Base-by-base conservation (phyloP, 1,139 yeast species). In the Sugiyamaella xylanicola region DNA sequence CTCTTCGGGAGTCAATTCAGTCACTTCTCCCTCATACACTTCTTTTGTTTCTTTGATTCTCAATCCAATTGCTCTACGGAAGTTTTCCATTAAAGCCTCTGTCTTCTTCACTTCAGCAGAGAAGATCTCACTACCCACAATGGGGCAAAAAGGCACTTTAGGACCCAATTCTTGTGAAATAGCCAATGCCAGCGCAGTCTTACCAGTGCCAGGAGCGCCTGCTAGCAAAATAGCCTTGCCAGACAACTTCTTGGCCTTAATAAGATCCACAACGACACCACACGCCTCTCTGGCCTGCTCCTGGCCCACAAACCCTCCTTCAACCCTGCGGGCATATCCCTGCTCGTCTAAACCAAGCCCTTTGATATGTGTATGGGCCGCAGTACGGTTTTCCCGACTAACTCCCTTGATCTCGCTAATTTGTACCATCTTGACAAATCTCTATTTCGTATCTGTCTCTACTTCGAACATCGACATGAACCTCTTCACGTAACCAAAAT, bases 101-200 rank as follows among this genome's bases (percentile, higher is more conserved):
- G 99, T 95, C 75, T 95, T 95, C 74, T 93, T 93, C 54, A 95
- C 97, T 72, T 93, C 99, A 3, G 96, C 96, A n/a, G 96, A 87
- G 71, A 86, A 93, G 62, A 93, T 77, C 72, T 93, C 99, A 55
- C 92, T 84, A 22, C 99, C 99, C 32, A 95, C 99, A 67, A 93
- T 86, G 4, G 99, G 99, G 70, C 97, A 92, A 70, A 93, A 93
- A 48, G 99, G 99, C 54, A 93, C 99, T 68, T 93, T 93, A 45
- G 99, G 97, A 1, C 99, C 99, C 65, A 93, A 78, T 71, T 93
- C 99, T 71, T 93, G 99, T 1, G 98, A 89, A 56, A 95, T 86
- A 1, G 98, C 99, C 57, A 95, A 76, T 0, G 99, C 98, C 68
- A 93, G 78, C 0, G 99, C 99, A 0, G 99, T 93, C 73, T 93